phyloP scores from a whole-genome alignment of 129 eudicot species.

The Tanacetum coccineum region DNA sequence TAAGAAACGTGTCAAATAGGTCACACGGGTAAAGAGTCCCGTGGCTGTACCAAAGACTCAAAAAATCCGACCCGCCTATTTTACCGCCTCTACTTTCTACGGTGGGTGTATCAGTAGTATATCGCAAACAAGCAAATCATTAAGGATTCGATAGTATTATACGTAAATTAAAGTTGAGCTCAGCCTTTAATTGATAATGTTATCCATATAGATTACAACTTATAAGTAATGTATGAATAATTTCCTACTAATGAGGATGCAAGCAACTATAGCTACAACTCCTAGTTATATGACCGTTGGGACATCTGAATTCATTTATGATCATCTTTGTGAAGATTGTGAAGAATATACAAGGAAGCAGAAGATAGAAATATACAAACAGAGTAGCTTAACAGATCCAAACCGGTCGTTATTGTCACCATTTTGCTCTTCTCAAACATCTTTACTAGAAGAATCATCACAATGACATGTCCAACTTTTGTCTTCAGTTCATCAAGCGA shows the following conservation, averaged over 20 bases:
- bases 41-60: no score
- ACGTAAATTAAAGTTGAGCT: background rate
- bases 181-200: background rate
- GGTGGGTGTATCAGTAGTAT: no score
- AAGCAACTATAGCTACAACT: background rate
- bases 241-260: background rate
- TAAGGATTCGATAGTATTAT: no score
- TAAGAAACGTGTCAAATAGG: no score
- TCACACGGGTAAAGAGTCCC: no score
- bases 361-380: slow-evolving; percentile 90
- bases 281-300: background rate
- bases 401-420: slow-evolving; percentile 87
- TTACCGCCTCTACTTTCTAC: no score
- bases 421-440: slow-evolving; percentile 99
- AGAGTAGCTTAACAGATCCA: slow-evolving; percentile 81
- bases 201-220: slow-evolving; percentile 3
- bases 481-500: slow-evolving; percentile 94
- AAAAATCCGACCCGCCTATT: no score
- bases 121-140: no score
- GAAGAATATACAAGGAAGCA: slow-evolving; percentile 94
- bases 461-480: slow-evolving; percentile 93
- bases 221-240: slow-evolving; percentile 10
- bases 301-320: slow-evolving; percentile 17
- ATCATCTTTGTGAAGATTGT: slow-evolving; percentile 74
- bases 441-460: slow-evolving; percentile 97